Conservation (phyloP, 1,139 yeast genomes). For the Sugiyamaella sp. region DNA sequence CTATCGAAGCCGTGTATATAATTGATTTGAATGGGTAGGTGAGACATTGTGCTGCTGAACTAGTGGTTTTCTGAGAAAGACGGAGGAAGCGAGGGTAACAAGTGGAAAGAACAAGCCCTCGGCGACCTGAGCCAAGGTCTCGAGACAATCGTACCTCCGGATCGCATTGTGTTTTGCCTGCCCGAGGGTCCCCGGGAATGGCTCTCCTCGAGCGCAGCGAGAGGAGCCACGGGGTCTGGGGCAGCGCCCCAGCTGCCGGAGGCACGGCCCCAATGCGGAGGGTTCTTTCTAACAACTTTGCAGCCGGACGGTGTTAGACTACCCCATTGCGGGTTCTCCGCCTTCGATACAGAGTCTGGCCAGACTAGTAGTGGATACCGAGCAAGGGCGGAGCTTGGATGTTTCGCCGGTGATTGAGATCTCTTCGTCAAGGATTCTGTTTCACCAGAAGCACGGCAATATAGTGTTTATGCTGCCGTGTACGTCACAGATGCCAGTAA, state of each 20-base stretch:
- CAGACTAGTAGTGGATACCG: conserved; percentile 35
- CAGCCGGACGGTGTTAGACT: conserved; percentile 59
- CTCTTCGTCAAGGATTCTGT: conserved; percentile 40
- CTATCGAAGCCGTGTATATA: conserved; percentile 65
- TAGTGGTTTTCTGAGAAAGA: no score
- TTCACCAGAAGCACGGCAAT: conserved; percentile 38
- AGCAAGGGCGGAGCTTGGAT: conserved; percentile 18
- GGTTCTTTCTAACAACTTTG: not conserved
- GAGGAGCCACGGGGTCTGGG: conserved; percentile 4
- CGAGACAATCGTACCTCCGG: no score
- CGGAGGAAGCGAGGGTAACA: not conserved
- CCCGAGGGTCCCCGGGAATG: no score
- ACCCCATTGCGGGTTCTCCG: conserved; percentile 53
- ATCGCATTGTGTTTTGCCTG: not conserved
- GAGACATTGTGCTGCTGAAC: no score
- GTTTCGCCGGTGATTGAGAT: conserved; percentile 32
- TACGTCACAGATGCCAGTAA: conserved; percentile 43
- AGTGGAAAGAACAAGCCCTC: no score
- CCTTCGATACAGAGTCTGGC: conserved; percentile 54
- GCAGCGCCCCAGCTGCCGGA: conserved; percentile 1
- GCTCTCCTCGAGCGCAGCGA: conserved; percentile 2
- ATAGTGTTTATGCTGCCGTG: conserved; percentile 40
- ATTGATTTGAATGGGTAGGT: conserved; percentile 57
- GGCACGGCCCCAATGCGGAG: not conserved
- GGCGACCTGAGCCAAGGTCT: no score